Base-by-base conservation (phyloP, 2,329 filamentous ascomycete genomes). In the Stagonosporopsis cucurbitacearum region DNA sequence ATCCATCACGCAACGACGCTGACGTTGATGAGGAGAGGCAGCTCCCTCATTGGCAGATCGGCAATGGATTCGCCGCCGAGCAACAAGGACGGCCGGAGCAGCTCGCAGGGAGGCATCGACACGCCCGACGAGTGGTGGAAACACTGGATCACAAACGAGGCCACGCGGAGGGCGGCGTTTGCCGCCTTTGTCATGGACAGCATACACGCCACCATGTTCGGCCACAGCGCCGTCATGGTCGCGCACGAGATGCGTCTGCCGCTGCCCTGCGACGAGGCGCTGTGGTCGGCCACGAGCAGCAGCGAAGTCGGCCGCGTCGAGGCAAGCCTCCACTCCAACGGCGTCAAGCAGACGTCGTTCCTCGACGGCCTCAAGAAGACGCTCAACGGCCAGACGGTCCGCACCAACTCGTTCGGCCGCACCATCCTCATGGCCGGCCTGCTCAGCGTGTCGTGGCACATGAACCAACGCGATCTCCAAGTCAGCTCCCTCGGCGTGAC, bases 121-220 rank as follows among this genome's bases (percentile, higher is more conserved):
- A 92, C 89, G 0, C 85, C 89, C 0, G 92, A 96, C 60, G 92
- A 96, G 63, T 95, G 90, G 82, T 99, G 95, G 95, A 90, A 92
- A 66, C 88, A 92, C 65, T 98, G 95, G 95, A 95, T 98, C 67
- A 93, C 89, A 12, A 92, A 92, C 46, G 95, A 99, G 74, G 90
- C 94, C 1, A 98, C 93, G 0, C 84, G 92, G 26, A 86, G 95
- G 56, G 91, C 90, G 3, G 95, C 94, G 0, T 98, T 97, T 77
- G 92, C 91, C 0, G 95, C 95, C 0, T 98, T 98, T 71, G 87
- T 97, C 39, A 88, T 98, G 62, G 95, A 99, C 74, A 96, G 93
- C 4, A 96, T 93, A 1, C 95, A 99, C 75, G 92, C 93, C 1
- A 96, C 92, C 25, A 97, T 99, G 90, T 98, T 98, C 75, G 95